Percentiles rank a stretch among this genome's conserved stretches.
phyloP scores from a whole-genome alignment of 2,329 filamentous ascomycete genomes.

The Magnaporthiopsis rhizophila region DNA sequence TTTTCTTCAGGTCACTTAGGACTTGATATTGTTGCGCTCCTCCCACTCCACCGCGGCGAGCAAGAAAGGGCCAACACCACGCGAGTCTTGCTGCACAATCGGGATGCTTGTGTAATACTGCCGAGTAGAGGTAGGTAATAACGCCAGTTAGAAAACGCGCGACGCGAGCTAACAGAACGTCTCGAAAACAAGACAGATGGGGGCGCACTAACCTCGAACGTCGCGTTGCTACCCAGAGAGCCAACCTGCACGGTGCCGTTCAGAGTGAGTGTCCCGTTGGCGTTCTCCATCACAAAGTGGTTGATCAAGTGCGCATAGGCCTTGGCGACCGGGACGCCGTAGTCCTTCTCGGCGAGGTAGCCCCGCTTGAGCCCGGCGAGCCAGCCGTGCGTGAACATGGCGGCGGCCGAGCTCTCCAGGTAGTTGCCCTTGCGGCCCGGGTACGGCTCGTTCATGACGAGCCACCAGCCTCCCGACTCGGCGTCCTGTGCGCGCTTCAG shows the following conservation, averaged over 20 bases:
- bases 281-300: conserved; percentile 6
- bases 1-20: neutral
- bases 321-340: conserved; percentile 21
- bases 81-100: conserved; percentile 4
- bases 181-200: neutral
- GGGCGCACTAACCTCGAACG: conserved; percentile 3
- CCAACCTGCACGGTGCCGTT: conserved; percentile 7
- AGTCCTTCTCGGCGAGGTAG: conserved; percentile 3
- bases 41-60: conserved; percentile 7
- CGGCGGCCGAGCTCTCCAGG: conserved; percentile 50
- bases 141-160: neutral
- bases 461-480: conserved; percentile 6
- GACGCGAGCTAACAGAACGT: no score
- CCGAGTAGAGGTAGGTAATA: neutral
- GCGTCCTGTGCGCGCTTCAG: conserved; percentile 14
- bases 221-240: conserved; percentile 5
- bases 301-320: conserved; percentile 6
- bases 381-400: conserved; percentile 48
- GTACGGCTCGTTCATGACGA: conserved; percentile 20
- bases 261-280: conserved; percentile 4
- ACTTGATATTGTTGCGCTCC: conserved; percentile 5
- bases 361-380: conserved; percentile 17
- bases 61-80: conserved; percentile 4
- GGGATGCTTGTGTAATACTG: conserved; percentile 3
- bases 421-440: conserved; percentile 45